Base-by-base conservation (phyloP, 2,329 filamentous ascomycete genomes). In the Fulvia fulva region DNA sequence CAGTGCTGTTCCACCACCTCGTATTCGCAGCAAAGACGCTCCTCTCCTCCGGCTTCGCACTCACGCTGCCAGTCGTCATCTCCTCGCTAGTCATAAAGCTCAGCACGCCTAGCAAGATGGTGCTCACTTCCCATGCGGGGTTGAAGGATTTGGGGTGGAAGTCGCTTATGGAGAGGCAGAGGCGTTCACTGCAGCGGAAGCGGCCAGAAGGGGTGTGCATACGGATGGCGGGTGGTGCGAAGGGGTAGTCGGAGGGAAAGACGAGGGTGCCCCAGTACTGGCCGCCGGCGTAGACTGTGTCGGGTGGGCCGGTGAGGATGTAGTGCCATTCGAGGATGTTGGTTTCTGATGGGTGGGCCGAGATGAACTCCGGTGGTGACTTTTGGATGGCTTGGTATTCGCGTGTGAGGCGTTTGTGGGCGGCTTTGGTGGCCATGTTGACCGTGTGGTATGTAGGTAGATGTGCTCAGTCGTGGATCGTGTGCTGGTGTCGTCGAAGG, bases 1-100 rank as follows among this genome's bases (percentile, higher is more conserved):
- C 92, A 0, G 93, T 97, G 32, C 87, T 90, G 77, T 99, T 99
- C 92, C 92, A 97, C 94, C 94, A 99, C 55, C 90, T 81, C 16
- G 90, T 90, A 62, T 89, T 83, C 23, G 83, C 81, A 0, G 94
- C 91, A 51, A 91, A 85, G 68, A 87, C 83, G 73, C 85, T 88
- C 61, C 93, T 85, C 78, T 97, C 92, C 3, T 83, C 79, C 51
- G 90, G 84, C 0, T 85, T 88, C 19, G 87, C 90, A 5, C 87
- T 87, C 28, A 99, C 85, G 28, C 88, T 92, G 1, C 94, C 94
- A 0, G 94, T 97, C 0, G 94, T 99, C 89, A 97, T 97, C 78
- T 99, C 94, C 71, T 99, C 93, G 65, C 90, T 91, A 2, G 93
- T 97, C 94, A 99, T 99, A 76, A 99, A 99, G 41, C 89, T 95